A percentile compares a stretch with the other conserved stretches of the same genome.
Conservation (phyloP, 163 green algal species). For the Prototheca wickerhamii region DNA sequence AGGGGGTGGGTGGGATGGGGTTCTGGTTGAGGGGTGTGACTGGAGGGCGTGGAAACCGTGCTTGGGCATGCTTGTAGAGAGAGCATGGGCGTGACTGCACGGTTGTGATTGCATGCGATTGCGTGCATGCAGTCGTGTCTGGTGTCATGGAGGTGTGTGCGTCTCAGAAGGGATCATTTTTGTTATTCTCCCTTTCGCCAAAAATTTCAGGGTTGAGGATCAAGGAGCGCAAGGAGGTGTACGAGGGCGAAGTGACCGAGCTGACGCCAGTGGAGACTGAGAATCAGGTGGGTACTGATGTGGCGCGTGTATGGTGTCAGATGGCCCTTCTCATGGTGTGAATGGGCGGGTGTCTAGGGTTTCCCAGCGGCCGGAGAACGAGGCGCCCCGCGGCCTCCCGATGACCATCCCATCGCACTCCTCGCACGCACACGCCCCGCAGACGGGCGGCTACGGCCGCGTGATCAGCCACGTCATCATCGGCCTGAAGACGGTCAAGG, state of each 20-base stretch:
- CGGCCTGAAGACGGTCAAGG: constrained; percentile 82
- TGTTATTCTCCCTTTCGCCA: not conserved
- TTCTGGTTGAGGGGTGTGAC: not conserved
- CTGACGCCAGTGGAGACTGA: constrained; percentile 92
- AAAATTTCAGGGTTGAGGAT: constrained; percentile 79
- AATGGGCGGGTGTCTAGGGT: too few species aligned
- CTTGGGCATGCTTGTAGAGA: too few species aligned
- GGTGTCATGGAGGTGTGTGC: not conserved
- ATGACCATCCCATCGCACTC: too few species aligned
- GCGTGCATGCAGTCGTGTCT: too few species aligned
- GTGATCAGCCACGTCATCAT: constrained; percentile 88
- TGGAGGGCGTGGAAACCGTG: too few species aligned
- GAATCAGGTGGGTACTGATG: constrained; percentile 33
- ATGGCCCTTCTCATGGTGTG: not conserved
- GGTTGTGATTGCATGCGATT: too few species aligned
- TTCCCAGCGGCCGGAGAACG: too few species aligned
- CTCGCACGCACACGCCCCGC: too few species aligned
- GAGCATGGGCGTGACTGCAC: too few species aligned
- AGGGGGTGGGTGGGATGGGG: not conserved
- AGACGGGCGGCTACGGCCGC: constrained; percentile 64
- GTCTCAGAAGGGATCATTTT: not conserved
- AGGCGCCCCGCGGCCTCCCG: too few species aligned
- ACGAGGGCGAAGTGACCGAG: constrained; percentile 96
- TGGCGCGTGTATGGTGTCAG: not conserved
- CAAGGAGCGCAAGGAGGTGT: constrained; percentile 99